Evolutionary conservation across 768 basidiomycete genomes (phyloP).

Genomic region (Termitomyces sp.): DNA sequence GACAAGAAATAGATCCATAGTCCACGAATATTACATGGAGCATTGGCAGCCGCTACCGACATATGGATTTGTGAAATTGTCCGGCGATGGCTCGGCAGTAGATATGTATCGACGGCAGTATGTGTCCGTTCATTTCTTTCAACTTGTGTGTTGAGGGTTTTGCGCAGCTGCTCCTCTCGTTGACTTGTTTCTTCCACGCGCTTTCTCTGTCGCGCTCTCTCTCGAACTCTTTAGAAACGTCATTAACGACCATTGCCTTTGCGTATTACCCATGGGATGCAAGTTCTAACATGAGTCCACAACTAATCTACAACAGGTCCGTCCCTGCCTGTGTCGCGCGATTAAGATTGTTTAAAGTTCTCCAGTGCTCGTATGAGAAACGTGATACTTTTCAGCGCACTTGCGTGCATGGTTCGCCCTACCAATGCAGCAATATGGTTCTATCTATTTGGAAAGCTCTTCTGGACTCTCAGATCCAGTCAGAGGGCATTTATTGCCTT

Average conservation of each 20-base stretch:
- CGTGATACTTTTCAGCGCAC: conserved; percentile 56
- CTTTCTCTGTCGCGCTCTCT: conserved; percentile 82
- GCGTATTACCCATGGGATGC: conserved; percentile 72
- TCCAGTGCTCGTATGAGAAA: conserved; percentile 30
- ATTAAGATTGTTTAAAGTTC: neutral
- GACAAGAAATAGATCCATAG: conserved; percentile 48
- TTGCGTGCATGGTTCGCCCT: conserved; percentile 82
- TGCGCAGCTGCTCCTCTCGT: conserved; percentile 67
- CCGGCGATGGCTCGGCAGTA: conserved; percentile 48
- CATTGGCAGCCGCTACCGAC: conserved; percentile 78
- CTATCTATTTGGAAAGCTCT: conserved; percentile 56
- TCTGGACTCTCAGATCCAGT: conserved; percentile 49
- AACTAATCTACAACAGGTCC: conserved; percentile 38
- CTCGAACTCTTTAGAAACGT: conserved; percentile 91
- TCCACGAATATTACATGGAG: conserved; percentile 76
- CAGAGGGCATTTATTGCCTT: conserved; percentile 25
- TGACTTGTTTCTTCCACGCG: conserved; percentile 86
- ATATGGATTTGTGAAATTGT: conserved; percentile 67
- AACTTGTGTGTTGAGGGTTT: neutral
- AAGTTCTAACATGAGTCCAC: conserved; percentile 29
- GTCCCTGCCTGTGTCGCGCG: neutral
- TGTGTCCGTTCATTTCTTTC: conserved; percentile 24
- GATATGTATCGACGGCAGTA: conserved; percentile 61
- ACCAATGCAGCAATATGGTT: conserved; percentile 88
- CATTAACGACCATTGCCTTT: conserved; percentile 76